Evolutionary conservation across 73 alveolate genomes (phyloP).

Genomic region (Stentor coeruleus): DNA sequence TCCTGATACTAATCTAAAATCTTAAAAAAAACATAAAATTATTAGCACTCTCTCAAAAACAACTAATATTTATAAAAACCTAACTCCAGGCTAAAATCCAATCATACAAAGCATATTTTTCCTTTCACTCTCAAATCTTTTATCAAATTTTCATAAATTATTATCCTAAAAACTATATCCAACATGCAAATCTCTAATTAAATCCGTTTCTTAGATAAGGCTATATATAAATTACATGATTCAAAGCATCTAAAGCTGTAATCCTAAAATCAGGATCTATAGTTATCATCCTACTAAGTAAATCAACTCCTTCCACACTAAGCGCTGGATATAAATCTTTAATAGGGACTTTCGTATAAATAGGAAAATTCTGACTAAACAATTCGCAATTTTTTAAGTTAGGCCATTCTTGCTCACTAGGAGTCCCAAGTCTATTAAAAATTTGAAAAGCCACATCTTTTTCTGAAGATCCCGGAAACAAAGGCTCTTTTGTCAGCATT

Average conservation of each 20-base stretch:
- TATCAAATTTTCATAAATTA: too few species aligned
- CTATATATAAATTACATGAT: constrained; percentile 38
- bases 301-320: constrained; percentile 73
- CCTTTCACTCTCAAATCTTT: too few species aligned
- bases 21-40: too few species aligned
- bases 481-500: constrained; percentile 37
- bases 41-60: too few species aligned
- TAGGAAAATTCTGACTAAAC: constrained; percentile 66
- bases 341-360: constrained; percentile 29
- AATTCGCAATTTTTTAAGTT: constrained; percentile 61
- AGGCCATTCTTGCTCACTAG: constrained; percentile 52
- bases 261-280: constrained; percentile 70
- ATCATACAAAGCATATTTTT: too few species aligned
- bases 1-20: too few species aligned
- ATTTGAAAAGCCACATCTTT: constrained; percentile 37
- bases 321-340: constrained; percentile 57
- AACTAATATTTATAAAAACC: too few species aligned
- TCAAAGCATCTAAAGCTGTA: constrained; percentile 63
- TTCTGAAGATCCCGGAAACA: constrained; percentile 50
- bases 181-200: too few species aligned
- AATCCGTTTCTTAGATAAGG: too few species aligned
- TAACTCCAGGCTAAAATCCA: too few species aligned
- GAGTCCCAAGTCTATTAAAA: constrained; percentile 51
- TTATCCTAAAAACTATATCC: too few species aligned
- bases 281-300: constrained; percentile 54